A percentile compares a stretch with the other conserved stretches of the same genome.
Evolutionary conservation across 305 asterid species (phyloP).

Genomic region (Solanum hybrid): DNA sequence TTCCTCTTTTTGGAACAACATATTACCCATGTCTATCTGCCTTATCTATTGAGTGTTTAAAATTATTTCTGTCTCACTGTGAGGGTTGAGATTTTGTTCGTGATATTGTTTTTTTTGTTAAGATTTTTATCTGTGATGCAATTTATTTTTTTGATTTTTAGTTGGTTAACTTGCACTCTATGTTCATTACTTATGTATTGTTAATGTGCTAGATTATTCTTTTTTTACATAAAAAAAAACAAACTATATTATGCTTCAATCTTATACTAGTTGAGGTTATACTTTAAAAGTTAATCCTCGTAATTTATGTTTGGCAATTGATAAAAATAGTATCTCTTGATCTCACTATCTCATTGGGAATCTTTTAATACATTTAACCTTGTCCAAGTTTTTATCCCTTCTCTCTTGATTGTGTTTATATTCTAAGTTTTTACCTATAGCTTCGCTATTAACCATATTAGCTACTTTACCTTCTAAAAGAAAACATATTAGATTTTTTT

Average conservation of each 20-base stretch:
- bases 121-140: not conserved
- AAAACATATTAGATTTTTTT: not conserved
- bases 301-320: not conserved
- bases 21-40: not conserved
- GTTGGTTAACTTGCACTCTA: not conserved
- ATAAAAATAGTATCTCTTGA: not conserved
- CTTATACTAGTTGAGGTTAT: not conserved
- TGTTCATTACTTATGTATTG: not conserved
- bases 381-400: not conserved
- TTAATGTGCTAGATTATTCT: not conserved
- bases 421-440: not conserved
- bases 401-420: not conserved
- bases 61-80: not conserved
- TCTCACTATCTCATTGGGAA: not conserved
- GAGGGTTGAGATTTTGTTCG: not conserved
- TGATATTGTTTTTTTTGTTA: not conserved
- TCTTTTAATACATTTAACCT: not conserved
- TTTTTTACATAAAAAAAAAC: not conserved
- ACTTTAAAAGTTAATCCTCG: not conserved
- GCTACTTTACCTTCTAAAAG: not conserved
- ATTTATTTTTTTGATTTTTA: not conserved
- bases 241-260: not conserved
- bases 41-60: not conserved
- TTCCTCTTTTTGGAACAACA: slow-evolving; percentile 12
- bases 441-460: not conserved